These are phyloP conservation scores for Elsinoe perseae DNA, from an alignment of 2,329 filamentous ascomycete species.

Conservation along the genomic window DNA sequence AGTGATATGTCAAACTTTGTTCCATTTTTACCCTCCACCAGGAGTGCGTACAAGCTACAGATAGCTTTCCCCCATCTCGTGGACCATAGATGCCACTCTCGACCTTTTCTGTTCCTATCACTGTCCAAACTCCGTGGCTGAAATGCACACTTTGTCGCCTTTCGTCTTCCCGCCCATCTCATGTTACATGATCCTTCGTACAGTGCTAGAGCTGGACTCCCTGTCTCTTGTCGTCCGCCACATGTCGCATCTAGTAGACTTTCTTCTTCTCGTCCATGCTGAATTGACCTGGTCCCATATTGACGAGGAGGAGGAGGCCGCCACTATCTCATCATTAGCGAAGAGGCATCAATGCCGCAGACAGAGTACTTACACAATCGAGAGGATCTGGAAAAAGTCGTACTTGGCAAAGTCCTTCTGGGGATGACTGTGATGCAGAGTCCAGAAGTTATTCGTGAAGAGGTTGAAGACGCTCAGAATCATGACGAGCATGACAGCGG, in stretches of 20 bases:
- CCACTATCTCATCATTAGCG: conserved; percentile 46
- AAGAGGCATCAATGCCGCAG: background rate
- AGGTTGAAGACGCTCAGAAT: conserved; percentile 96
- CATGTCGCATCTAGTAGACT: conserved; percentile 61
- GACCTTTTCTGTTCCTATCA: background rate
- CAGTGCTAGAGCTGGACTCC: background rate
- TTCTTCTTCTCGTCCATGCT: conserved; percentile 99
- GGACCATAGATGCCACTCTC: background rate
- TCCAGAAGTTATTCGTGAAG: conserved; percentile 99
- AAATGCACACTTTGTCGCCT: conserved; percentile 6
- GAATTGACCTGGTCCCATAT: conserved; percentile 96
- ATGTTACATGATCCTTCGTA: background rate
- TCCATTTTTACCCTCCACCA: background rate
- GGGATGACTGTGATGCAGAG: conserved; percentile 95
- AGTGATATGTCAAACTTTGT: background rate
- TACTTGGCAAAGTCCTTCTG: conserved; percentile 99
- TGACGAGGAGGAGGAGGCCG: conserved; percentile 90
- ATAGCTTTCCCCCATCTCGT: background rate
- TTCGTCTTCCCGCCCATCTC: background rate
- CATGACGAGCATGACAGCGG: conserved; percentile 87
- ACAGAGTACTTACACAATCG: conserved; percentile 66
- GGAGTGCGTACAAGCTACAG: background rate
- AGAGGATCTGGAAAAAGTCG: conserved; percentile 99
- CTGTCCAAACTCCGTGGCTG: conserved; percentile 15
- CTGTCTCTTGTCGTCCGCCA: background rate